phyloP scores from a whole-genome alignment of 1,284 basidiomycete genomes.

The Fomitopsis schrenkii region DNA sequence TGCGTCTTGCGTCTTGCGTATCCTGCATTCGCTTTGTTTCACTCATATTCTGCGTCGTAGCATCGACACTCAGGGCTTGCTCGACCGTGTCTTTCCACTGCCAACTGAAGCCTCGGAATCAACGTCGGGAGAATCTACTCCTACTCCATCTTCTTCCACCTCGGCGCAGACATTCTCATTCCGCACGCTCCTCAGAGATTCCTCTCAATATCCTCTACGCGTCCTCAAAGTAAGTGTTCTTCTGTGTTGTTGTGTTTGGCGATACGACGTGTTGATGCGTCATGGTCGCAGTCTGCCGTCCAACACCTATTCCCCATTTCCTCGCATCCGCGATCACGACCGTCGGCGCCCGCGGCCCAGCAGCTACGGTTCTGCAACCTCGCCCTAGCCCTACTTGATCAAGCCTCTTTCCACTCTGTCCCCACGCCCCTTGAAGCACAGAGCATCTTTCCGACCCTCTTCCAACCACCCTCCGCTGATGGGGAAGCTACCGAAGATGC shows the following conservation, averaged over 20 bases:
- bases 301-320: conserved; percentile 64
- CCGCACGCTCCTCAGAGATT: conserved; percentile 54
- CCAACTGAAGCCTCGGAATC: conserved; percentile 34
- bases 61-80: conserved; percentile 66
- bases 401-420: conserved; percentile 50
- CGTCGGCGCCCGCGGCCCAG: conserved; percentile 58
- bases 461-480: conserved; percentile 18
- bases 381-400: conserved; percentile 65
- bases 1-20: conserved; percentile 43
- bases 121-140: conserved; percentile 24
- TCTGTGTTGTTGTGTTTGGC: neutral
- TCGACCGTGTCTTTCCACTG: conserved; percentile 74
- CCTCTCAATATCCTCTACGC: conserved; percentile 48
- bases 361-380: conserved; percentile 72
- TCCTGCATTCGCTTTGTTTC: neutral
- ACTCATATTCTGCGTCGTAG: conserved; percentile 30
- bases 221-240: conserved; percentile 43
- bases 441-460: conserved; percentile 35
- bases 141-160: conserved; percentile 14
- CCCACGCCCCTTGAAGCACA: conserved; percentile 42
- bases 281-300: conserved; percentile 48
- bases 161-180: conserved; percentile 47
- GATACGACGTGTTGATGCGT: conserved; percentile 8
- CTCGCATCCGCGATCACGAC: conserved; percentile 55
- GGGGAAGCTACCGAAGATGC: conserved; percentile 20